phyloP scores from a whole-genome alignment of 169 alveolate genomes.

The Ichthyophthirius multifiliis region DNA sequence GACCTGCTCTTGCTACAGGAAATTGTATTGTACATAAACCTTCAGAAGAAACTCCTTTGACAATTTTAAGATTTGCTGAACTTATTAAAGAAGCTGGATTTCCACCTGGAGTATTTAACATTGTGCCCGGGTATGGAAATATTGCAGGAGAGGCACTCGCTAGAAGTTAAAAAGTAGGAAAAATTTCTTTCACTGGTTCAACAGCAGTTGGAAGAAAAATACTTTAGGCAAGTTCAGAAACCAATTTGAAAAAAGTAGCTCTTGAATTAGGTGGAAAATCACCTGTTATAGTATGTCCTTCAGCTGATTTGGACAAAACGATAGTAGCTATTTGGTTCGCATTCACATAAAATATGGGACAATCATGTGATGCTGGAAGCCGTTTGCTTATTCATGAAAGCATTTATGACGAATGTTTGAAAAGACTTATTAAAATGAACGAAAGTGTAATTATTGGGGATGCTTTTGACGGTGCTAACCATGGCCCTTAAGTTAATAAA shows the following conservation, averaged over 20 bases:
- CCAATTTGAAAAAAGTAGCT: conserved; percentile 68
- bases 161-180: conserved; percentile 64
- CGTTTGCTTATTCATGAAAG: conserved; percentile 78
- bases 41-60: conserved; percentile 86
- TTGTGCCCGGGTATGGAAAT: conserved; percentile 83
- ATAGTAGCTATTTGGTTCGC: conserved; percentile 54
- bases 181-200: conserved; percentile 89
- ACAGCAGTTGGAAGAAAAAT: conserved; percentile 71
- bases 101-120: conserved; percentile 87
- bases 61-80: conserved; percentile 71
- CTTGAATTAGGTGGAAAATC: conserved; percentile 92
- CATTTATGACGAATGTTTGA: conserved; percentile 77
- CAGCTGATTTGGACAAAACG: conserved; percentile 81
- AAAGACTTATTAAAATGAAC: conserved; percentile 6
- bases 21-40: conserved; percentile 82
- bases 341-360: conserved; percentile 53
- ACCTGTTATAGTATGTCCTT: conserved; percentile 81
- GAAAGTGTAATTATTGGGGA: background rate
- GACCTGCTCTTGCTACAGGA: conserved; percentile 83
- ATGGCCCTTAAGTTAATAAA: conserved; percentile 11
- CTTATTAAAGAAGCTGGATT: conserved; percentile 78
- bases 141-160: conserved; percentile 69
- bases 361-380: conserved; percentile 77
- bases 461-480: conserved; percentile 14
- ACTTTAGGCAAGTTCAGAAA: conserved; percentile 44